Base-by-base conservation (phyloP, 176 grass and related monocot genomes). In the Lolium multiflorum region DNA sequence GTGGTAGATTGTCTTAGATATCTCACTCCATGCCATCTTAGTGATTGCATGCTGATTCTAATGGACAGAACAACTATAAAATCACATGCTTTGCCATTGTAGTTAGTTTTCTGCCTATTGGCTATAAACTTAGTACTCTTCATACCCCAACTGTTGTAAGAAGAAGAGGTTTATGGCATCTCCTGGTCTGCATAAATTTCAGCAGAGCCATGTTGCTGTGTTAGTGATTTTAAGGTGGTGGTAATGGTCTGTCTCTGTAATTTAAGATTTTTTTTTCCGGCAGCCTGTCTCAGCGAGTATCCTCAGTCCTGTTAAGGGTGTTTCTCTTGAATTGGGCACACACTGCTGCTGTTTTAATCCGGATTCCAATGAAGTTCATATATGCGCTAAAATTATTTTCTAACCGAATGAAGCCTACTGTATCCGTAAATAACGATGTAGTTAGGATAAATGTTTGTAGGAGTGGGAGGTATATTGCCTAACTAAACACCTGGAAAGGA, bases 271-370 rank as follows among this genome's bases (percentile, higher is more conserved):
- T 41, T 60, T 47, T 39, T n/a, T n/a, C n/a, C 4, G 58, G 81
- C 38, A 88, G 50, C 49, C 6, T 6, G n/a, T 74, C 71, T 64
- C 49, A 17, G 58, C 4, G 4, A 47, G 16, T 65, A 41, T 68
- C 43, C 21, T 80, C 31, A 39, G 39, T 63, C 28, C 65, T 72
- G 39, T 86, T 80, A 50, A 47, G 10, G 4, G 60, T 64, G 28
- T 87, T 76, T 82, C 50, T 77, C 66, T 77, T 16, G 60, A 62
- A 43, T 81, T 38, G 61, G 9, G 60, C 43, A 31, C n/a, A 54
- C 62, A 46, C 7, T 8, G 4, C 73, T 2, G 31, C 46, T 88
- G 14, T 60, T 71, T 46, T 64, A 52, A 25, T 88, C 48, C 78
- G 57, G 10, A 70, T 21, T 70, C 52, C 10, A 28, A 59, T 25